A percentile compares a stretch with the other conserved stretches of the same genome.
phyloP scores from a whole-genome alignment of 176 grass and related monocot genomes.

The Pontederia crassipes region DNA sequence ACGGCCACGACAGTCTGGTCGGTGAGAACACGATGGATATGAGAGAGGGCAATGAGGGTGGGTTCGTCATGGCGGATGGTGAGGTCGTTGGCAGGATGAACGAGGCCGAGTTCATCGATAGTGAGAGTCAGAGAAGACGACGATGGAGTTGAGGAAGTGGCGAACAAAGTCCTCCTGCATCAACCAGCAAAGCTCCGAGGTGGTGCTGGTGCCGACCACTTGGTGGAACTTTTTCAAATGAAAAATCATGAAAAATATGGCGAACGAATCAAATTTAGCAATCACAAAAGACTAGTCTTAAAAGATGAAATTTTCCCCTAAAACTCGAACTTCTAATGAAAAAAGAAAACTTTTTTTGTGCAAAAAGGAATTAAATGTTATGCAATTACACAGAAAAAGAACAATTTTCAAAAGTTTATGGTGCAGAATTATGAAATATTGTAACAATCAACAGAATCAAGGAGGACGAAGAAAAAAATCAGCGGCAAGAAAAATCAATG shows the following conservation, averaged over 20 bases:
- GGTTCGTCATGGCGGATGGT: slow-evolving; percentile 41
- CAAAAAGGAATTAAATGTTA: no score
- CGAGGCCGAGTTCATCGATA: slow-evolving; percentile 53
- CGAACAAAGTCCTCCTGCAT: slow-evolving; percentile 78
- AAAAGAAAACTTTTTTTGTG: no score
- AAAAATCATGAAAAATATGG: no score
- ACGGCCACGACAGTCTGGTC: slow-evolving; percentile 47
- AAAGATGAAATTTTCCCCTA: no score
- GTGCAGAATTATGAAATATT: no score
- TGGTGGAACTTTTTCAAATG: slow-evolving; percentile 16
- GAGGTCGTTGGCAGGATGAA: slow-evolving; percentile 37
- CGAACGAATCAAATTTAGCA: no score
- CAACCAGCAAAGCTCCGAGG: slow-evolving; percentile 57
- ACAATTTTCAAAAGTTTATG: no score
- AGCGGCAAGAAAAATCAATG: not conserved
- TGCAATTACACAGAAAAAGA: no score
- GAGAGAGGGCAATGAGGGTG: slow-evolving; percentile 51
- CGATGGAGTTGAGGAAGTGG: slow-evolving; percentile 73
- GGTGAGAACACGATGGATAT: slow-evolving; percentile 40
- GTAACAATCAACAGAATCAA: no score
- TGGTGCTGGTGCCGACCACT: slow-evolving; percentile 12
- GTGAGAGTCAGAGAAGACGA: slow-evolving; percentile 55
- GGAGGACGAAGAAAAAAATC: no score
- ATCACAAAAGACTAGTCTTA: no score
- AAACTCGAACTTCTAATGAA: no score